Evolutionary conservation across 176 grass and related monocot genomes (phyloP).

Genomic region (Triticum turgidum): DNA sequence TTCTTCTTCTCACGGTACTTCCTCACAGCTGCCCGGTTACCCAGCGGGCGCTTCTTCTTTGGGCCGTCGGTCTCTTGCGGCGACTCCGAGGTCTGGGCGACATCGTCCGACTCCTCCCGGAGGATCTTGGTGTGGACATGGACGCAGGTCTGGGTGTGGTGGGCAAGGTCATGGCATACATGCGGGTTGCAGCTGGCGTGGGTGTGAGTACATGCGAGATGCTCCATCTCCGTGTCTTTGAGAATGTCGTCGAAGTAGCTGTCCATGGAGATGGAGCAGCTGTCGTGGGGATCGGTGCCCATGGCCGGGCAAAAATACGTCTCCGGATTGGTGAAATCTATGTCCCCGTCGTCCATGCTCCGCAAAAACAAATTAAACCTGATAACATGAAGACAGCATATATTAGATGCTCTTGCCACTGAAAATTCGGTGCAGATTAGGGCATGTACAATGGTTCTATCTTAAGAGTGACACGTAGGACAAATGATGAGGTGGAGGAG

Average conservation of each 20-base stretch:
- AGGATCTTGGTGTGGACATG: conserved; percentile 77
- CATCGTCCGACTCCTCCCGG: conserved; percentile 23
- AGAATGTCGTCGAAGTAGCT: conserved; percentile 68
- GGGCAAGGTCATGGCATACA: conserved; percentile 33
- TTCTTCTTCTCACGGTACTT: conserved; percentile 86
- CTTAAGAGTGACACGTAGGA: no score
- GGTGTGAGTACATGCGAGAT: conserved; percentile 64
- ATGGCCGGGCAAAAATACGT: neutral
- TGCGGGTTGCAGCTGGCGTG: conserved; percentile 70
- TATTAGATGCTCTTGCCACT: no score
- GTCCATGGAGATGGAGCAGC: neutral
- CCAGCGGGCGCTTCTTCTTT: conserved; percentile 37
- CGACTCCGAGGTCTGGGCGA: neutral
- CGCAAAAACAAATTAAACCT: no score
- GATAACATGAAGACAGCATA: no score
- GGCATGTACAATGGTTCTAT: no score
- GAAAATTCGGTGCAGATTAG: no score
- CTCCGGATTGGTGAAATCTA: conserved; percentile 47
- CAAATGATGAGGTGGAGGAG: no score
- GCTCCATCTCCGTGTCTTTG: conserved; percentile 44
- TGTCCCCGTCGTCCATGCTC: conserved; percentile 61
- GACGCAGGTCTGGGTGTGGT: conserved; percentile 66
- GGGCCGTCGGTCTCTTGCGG: neutral
- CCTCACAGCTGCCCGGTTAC: conserved; percentile 66
- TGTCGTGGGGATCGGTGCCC: neutral